phyloP scores from a whole-genome alignment of 2,329 filamentous ascomycete species.

The Cladosporium sp. region DNA sequence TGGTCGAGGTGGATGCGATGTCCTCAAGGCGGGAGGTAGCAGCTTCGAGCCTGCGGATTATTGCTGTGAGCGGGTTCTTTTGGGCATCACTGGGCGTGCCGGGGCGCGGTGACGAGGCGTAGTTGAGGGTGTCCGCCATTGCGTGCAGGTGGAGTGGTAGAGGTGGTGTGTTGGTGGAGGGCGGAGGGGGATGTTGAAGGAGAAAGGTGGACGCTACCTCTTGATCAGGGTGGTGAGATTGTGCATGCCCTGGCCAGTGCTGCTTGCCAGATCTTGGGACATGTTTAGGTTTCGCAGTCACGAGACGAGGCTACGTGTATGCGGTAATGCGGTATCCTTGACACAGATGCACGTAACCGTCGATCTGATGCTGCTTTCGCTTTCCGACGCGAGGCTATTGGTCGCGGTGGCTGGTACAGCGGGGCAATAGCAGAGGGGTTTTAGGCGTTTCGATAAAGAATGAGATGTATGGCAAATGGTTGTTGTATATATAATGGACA shows the following conservation, averaged over 20 bases:
- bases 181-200: conserved; percentile 6
- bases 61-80: conserved; percentile 46
- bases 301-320: neutral
- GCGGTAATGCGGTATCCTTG: neutral
- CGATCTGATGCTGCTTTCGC: conserved; percentile 1
- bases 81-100: conserved; percentile 6
- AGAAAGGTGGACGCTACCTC: conserved; percentile 54
- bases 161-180: neutral
- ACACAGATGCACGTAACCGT: conserved; percentile 7
- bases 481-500: neutral
- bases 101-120: conserved; percentile 15
- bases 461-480: neutral
- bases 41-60: conserved; percentile 76
- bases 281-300: conserved; percentile 11
- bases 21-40: conserved; percentile 95
- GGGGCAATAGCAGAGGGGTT: neutral
- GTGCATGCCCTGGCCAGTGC: conserved; percentile 65
- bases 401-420: neutral
- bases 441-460: neutral
- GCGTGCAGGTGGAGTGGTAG: neutral
- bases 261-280: neutral
- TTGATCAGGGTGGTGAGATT: conserved; percentile 97
- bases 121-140: conserved; percentile 17
- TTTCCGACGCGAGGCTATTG: neutral
- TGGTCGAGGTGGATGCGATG: conserved; percentile 68